Conservation (phyloP, 2,329 filamentous ascomycete genomes). For the Aspergillus alliaceus region DNA sequence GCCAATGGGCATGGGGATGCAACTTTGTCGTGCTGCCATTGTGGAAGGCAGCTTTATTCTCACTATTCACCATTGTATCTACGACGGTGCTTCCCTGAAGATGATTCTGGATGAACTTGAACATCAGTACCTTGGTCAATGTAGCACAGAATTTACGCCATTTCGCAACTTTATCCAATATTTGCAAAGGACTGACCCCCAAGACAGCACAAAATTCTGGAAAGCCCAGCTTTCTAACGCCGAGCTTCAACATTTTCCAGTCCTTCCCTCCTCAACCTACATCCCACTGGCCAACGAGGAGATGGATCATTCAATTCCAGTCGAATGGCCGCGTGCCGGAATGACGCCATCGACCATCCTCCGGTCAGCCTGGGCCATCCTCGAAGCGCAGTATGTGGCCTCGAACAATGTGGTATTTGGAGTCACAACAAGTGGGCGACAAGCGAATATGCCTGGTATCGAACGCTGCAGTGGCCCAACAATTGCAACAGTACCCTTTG, state of each 20-base stretch:
- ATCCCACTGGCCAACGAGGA: neutral
- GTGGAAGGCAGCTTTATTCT: neutral
- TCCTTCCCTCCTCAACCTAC: neutral
- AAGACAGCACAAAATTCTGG: neutral
- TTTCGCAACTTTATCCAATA: neutral
- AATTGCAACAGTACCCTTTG: slow-evolving; percentile 5
- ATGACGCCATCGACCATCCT: neutral
- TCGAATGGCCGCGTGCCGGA: neutral
- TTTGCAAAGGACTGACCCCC: neutral
- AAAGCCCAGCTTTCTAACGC: neutral
- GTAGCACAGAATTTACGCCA: neutral
- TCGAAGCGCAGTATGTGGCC: neutral
- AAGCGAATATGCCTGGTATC: neutral
- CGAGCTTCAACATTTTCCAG: neutral
- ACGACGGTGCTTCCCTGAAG: neutral
- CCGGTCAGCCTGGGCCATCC: neutral
- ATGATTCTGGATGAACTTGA: neutral
- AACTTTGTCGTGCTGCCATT: neutral
- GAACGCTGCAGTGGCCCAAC: neutral
- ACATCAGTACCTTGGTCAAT: neutral
- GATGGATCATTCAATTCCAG: neutral
- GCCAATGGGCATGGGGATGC: neutral
- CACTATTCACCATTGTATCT: neutral
- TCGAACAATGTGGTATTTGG: slow-evolving; percentile 1
- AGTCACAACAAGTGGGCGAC: neutral